phyloP scores from a whole-genome alignment of 140 eudicot species.

The Cichorium intybus region DNA sequence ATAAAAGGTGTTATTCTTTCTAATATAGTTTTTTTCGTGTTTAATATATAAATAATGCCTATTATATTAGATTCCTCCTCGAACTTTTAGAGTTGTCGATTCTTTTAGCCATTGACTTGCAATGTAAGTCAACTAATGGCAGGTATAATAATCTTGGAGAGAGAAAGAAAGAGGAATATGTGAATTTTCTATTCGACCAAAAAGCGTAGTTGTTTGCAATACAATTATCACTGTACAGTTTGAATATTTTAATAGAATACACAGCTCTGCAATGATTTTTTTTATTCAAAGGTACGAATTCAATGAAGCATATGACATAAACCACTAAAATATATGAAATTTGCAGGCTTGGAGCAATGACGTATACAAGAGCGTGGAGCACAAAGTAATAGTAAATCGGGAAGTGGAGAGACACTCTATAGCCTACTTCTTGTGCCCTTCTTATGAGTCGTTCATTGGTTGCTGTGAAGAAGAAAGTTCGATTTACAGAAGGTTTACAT shows the following conservation, averaged over 20 bases:
- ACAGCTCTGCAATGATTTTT: not conserved
- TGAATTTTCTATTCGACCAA: conserved; percentile 29
- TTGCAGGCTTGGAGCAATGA: conserved; percentile 93
- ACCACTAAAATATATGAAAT: conserved; percentile 5
- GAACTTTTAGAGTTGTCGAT: conserved; percentile 25
- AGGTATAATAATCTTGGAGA: conserved; percentile 29
- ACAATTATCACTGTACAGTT: conserved; percentile 11
- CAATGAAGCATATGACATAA: conserved; percentile 19
- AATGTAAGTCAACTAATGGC: conserved; percentile 26
- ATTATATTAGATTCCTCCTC: conserved; percentile 2
- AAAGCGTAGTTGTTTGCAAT: conserved; percentile 18
- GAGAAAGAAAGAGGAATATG: conserved; percentile 24
- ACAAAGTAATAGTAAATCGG: conserved; percentile 68
- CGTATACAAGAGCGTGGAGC: conserved; percentile 75
- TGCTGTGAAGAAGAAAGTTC: conserved; percentile 54
- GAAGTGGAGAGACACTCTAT: conserved; percentile 62
- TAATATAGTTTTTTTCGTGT: not conserved
- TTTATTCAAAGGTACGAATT: not conserved
- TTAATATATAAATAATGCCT: not conserved
- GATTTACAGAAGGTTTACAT: conserved; percentile 50
- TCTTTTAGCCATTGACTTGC: conserved; percentile 21
- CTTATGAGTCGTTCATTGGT: conserved; percentile 53
- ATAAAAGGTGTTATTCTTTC: not conserved
- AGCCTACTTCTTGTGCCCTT: conserved; percentile 75
- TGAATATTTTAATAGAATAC: not conserved